Evolutionary conservation across 495 filamentous ascomycete genomes (phyloP).

Genomic region (Chaetomium cochliodes): DNA sequence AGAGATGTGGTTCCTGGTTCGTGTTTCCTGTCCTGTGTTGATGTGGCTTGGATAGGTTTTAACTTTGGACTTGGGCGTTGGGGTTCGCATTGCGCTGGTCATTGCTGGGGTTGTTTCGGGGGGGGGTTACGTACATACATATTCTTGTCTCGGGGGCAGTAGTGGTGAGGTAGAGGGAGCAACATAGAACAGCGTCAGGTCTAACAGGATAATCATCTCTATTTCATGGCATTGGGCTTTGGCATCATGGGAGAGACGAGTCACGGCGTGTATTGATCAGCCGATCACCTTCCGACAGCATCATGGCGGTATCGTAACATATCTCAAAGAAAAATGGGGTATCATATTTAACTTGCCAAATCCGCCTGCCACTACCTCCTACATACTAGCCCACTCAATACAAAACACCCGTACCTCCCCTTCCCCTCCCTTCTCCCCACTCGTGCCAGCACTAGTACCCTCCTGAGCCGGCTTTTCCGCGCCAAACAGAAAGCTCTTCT

Average conservation of each 20-base stretch:
- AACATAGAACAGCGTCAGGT: not conserved
- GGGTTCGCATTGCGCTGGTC: not conserved
- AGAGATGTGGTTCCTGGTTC: not conserved
- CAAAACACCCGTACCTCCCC: slow-evolving; percentile 35
- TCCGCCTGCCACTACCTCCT: not conserved
- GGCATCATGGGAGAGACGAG: not conserved
- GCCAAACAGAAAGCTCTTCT: slow-evolving; percentile 90
- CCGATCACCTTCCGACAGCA: not conserved
- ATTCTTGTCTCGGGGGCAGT: not conserved
- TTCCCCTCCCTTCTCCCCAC: slow-evolving; percentile 1
- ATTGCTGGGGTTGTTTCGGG: not conserved
- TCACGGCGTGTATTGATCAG: not conserved
- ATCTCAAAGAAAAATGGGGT: slow-evolving; percentile 5
- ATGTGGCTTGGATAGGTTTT: not conserved
- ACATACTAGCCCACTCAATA: slow-evolving; percentile 42
- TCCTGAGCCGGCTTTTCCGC: slow-evolving; percentile 40
- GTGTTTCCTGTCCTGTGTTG: not conserved
- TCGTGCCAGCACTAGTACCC: not conserved
- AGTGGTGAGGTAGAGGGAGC: not conserved
- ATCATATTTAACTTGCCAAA: slow-evolving; percentile 2
- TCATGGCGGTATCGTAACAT: not conserved
- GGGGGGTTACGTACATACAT: not conserved
- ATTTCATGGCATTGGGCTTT: not conserved
- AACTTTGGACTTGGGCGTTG: not conserved
- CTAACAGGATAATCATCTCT: not conserved